A percentile compares a stretch with the other conserved stretches of the same genome.
Conservation (phyloP, 2,329 filamentous ascomycete species). For the Fusarium oligoseptatum region DNA sequence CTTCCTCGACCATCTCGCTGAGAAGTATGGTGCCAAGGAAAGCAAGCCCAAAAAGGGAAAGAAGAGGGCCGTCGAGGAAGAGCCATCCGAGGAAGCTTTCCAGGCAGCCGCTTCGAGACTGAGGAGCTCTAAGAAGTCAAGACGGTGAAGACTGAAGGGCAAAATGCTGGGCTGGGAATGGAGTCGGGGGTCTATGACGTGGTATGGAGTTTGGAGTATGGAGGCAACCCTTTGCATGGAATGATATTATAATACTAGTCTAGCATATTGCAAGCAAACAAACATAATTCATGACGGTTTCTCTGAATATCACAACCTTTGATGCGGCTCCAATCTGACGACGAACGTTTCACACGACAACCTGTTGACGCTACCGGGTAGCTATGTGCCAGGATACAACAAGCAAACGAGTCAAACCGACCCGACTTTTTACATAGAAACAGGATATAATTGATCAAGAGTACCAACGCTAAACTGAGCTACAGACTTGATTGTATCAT, state of each 20-base stretch:
- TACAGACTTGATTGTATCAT: not conserved
- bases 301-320: not conserved
- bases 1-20: constrained; percentile 81
- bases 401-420: not conserved
- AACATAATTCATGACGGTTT: not conserved
- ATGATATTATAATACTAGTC: not conserved
- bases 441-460: not conserved
- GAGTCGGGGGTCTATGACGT: constrained; percentile 2
- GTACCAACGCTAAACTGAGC: not conserved
- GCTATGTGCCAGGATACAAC: not conserved
- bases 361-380: not conserved
- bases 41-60: constrained; percentile 65
- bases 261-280: not conserved
- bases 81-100: constrained; percentile 72
- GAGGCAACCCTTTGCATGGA: constrained; percentile 11
- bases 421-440: not conserved
- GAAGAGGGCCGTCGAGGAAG: constrained; percentile 70
- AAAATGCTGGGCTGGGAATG: not conserved
- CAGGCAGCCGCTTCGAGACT: constrained; percentile 68
- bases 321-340: not conserved
- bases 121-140: constrained; percentile 46
- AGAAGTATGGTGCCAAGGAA: constrained; percentile 74
- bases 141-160: constrained; percentile 17
- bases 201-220: constrained; percentile 5
- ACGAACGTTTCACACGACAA: not conserved